Evolutionary conservation across 1,284 basidiomycete species (phyloP).

Genomic region (Tilletia setariae): DNA sequence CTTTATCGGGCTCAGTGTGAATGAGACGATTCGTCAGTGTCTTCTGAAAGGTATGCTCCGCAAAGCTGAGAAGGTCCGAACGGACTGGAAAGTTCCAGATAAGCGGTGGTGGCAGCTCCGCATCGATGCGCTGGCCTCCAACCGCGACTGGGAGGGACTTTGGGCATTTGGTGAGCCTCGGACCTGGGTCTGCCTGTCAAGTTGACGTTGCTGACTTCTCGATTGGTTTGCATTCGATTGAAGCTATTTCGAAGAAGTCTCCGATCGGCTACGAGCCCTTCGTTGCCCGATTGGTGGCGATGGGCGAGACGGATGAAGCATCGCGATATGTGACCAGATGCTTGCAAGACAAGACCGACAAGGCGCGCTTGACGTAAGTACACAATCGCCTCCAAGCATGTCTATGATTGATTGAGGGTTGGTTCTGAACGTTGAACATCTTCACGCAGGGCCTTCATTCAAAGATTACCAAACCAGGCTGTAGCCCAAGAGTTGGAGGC

Average conservation of each 20-base stretch:
- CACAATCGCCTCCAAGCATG: too few species aligned
- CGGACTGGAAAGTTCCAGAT: constrained; percentile 48
- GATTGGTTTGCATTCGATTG: too few species aligned
- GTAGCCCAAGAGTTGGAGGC: constrained; percentile 15
- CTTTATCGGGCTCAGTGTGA: constrained; percentile 35
- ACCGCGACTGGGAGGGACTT: constrained; percentile 38
- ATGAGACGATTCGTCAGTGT: constrained; percentile 45
- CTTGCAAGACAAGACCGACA: constrained; percentile 37
- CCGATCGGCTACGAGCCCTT: constrained; percentile 75
- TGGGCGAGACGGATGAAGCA: constrained; percentile 38
- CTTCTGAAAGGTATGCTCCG: constrained; percentile 37
- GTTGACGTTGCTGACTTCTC: too few species aligned
- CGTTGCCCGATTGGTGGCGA: constrained; percentile 38
- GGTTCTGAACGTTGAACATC: background rate
- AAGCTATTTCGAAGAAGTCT: constrained; percentile 61
- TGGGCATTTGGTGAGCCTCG: constrained; percentile 33
- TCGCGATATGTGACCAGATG: constrained; percentile 37
- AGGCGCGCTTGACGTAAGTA: constrained; percentile 20
- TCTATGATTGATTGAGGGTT: background rate
- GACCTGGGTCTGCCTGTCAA: too few species aligned
- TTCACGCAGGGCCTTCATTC: background rate
- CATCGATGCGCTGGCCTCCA: constrained; percentile 32
- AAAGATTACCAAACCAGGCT: constrained; percentile 11
- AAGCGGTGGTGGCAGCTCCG: constrained; percentile 42
- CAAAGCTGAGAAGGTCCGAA: constrained; percentile 47